Base-by-base conservation (phyloP, 495 filamentous ascomycete genomes). In the Arthonia radiata region DNA sequence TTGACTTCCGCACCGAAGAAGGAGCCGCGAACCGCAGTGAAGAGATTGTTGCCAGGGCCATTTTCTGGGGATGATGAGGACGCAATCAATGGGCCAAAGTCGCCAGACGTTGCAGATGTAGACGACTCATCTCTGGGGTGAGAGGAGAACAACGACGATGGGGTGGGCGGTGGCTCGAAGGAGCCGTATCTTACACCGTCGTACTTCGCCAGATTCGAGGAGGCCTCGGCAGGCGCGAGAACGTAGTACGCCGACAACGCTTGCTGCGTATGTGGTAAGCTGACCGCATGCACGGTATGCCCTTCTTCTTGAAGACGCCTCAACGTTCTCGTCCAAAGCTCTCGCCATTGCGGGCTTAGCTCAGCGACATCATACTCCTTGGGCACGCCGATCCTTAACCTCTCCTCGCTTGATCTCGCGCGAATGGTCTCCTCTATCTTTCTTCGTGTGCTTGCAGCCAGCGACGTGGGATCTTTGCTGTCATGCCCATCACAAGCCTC, bases 151-250 rank as follows among this genome's bases (percentile, higher is more conserved):
- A 11, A 22, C 11, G 19, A 22, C 11, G 19, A 7, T 22, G 19
- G 6, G 6, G 19, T 7, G 11, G 42, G 26, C 6, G 37, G 37
- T 4, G 30, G 24, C 6, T 31, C 36, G 14, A 65, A 61, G 23
- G 47, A 54, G 2, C 86, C 86, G 44, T 91, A 99, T 10, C 86
- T 71, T 7, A 93, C 61, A 5, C 89, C 86, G 39, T 99, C 86
- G 43, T 91, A 99, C 48, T 86, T 92, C 26, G 86, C 74, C n/a
- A 99, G 64, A 33, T 99, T 99, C 11, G 83, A 93, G 8, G 76
- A 79, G 9, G 89, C 89, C 52, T 99, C 86, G 8, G 86, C 80
- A 0, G 89, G 77, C 4, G 86, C 86, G 34, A 99, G 67, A 25
- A 94, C 57, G 42, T 99, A 99, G 46, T 99, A 99, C 17, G 86